Base-by-base conservation (phyloP, 1,139 yeast genomes). In the Candida sanyaensis region DNA sequence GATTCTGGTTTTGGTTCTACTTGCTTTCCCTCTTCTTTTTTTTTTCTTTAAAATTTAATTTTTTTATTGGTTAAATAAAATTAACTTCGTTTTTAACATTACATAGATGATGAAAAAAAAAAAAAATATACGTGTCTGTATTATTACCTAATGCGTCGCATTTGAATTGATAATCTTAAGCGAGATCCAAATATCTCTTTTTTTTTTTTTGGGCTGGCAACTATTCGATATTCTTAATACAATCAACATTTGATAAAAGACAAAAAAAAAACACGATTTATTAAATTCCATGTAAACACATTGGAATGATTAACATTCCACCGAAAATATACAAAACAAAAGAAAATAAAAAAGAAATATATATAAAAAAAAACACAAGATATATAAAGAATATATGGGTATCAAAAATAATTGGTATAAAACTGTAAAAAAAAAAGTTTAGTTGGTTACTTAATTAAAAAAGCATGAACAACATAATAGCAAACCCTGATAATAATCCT, bases 271-370 rank as follows among this genome's bases (percentile, higher is more conserved):
- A n/a, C n/a, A 24, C 24, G 24, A 24, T 24, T n/a, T 36, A 36
- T 36, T 36, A 36, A 36, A 36, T 36, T 24, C 39, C 24, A 24
- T 36, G 24, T 36, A 36, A 36, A 36, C 39, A n/a, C n/a, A 24
- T 17, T 3, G 21, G 39, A 24, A 36, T 26, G 28, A 10, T n/a
- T 11, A 24, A 10, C 36, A 36, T 24, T 36, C 39, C 17, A 36
- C 39, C 39, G 39, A 36, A 36, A 24, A 36, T 36, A 36, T 11
- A 23, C 21, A 36, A 23, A 4, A 10, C 23, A 17, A 9, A 36
- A 21, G n/a, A 36, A 24, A 13, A 36, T 9, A 11, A 36, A 26
- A 17, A 36, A 11, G 29, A 24, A 23, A n/a, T 10, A 2, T n/a
- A n/a, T n/a, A 17, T 10, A 36, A 23, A 23, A 17, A 13, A 9